Evolutionary conservation across 305 asterid species (phyloP), one percentile per base, ranked within the genome.

Genomic region (Solanum hybrid): DNA sequence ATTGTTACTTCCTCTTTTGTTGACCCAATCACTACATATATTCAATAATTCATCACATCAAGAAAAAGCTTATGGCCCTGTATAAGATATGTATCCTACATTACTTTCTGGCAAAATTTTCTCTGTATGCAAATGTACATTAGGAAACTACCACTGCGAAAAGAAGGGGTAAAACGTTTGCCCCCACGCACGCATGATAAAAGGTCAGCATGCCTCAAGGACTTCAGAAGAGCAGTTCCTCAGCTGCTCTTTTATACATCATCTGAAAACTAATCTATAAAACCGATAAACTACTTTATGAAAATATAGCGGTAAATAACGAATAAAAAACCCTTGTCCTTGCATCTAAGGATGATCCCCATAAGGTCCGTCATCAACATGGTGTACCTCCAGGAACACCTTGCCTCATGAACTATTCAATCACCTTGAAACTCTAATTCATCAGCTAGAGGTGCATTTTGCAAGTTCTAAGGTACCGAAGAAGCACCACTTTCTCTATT

Each of bases 121-220:
- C 87, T 84, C 13, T 45, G 87, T 84, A 84, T 51, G 87, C 7
- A 84, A 84, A 51, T 31, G 76, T 84, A 84, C 42, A 84, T 10
- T 45, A 19, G 73, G 11, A 84, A 29, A 51, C 75, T 31, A 51
- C 4, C 3, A 45, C 38, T 45, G 27, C 42, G 36, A 84, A 84
- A 56, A 51, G 27, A 82, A 31, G 87, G 73, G 87, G 31, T 29
- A 31, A 82, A 84, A 51, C 31, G 12, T 51, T 31, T 31, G 35
- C 86, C 72, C 77, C 89, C 91, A 66, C 73, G 95, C 95, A 91
- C 90, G 94, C 95, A 88, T 78, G 88, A 69, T 90, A 89, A 92
- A 94, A 91, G 87, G 81, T 87, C 77, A 86, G 93, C 94, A 90
- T 91, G 95, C 95, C 88, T 80, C 81, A 86, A 51, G 79, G 80